Evolutionary conservation across 305 asterid genomes (phyloP), one percentile per base, ranked within the genome.

Genomic region (Fraxinus nigra): DNA sequence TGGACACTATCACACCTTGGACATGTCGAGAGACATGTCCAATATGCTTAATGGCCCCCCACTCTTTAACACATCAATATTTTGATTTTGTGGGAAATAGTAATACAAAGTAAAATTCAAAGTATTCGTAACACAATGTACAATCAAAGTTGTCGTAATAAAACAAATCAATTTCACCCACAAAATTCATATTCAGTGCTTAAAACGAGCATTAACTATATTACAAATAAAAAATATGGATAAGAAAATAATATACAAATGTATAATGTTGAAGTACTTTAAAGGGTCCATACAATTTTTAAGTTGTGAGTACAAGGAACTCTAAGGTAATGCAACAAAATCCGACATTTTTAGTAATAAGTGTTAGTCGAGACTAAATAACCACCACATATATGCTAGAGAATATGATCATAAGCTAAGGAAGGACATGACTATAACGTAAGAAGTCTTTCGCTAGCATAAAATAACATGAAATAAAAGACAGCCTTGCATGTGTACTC

Each of bases 401-500:
- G 43, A 69, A 70, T 70, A 35, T 14, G 26, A 70, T 32, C 24
- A 70, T 32, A 16, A 11, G 81, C 72, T 82, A 84, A 69, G 81
- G 56, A 85, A 78, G 20, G 35, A 67, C 38, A 77, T 78, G 75
- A 80, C 59, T 35, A 80, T 72, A 70, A 22, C 54, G 30, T 78
- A 73, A 18, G 34, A 69, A 38, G 37, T 35, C 75, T 74, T 43
- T 54, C 54, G 37, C 40, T 35, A 9, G 69, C 69, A 78, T 77
- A 32, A 72, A 43, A 48, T 7, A 8, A 72, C 32, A 32, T 14
- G 30, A 34, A 54, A 74, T 28, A 18, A 74, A 70, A 38, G 78
- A 82, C 26, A 65, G 59, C 40, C 32, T 83, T 38, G 65, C 46
- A 73, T 72, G 75, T 16, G 80, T 59, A 75, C 94, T 90, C 85